These are phyloP conservation scores for Chaetomium olivaceum DNA, from an alignment of 2,329 filamentous ascomycete species.

Conservation along the genomic window DNA sequence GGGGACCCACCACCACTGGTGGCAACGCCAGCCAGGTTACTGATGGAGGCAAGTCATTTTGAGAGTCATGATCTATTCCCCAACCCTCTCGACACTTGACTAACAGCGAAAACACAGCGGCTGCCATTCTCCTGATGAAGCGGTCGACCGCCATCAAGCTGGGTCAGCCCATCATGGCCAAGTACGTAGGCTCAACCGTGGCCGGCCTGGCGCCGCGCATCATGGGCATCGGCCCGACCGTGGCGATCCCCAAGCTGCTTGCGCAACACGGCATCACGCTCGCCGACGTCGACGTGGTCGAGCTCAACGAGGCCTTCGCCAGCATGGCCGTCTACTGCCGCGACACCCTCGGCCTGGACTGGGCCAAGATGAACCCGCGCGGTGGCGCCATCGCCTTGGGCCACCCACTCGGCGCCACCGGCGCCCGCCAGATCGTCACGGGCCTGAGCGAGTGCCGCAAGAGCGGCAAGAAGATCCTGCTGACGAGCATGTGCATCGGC, in stretches of 20 bases:
- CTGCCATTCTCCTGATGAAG: slow-evolving; percentile 90
- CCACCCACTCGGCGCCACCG: slow-evolving; percentile 79
- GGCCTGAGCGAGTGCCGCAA: slow-evolving; percentile 81
- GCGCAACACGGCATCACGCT: slow-evolving; percentile 74
- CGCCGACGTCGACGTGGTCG: slow-evolving; percentile 83
- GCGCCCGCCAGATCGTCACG: slow-evolving; percentile 81
- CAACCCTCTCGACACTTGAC: not conserved
- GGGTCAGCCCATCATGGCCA: slow-evolving; percentile 87
- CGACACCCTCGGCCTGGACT: slow-evolving; percentile 68
- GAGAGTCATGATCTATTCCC: not conserved
- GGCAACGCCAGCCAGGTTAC: slow-evolving; percentile 95
- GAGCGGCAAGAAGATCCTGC: slow-evolving; percentile 83
- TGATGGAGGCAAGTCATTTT: slow-evolving; percentile 64
- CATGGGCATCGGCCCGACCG: slow-evolving; percentile 88
- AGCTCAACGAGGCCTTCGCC: slow-evolving; percentile 97
- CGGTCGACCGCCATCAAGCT: slow-evolving; percentile 84
- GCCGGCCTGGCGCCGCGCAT: slow-evolving; percentile 88
- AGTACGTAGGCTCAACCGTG: slow-evolving; percentile 89
- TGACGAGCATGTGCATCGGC: slow-evolving; percentile 88
- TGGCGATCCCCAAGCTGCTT: slow-evolving; percentile 80
- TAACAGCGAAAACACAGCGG: slow-evolving; percentile 49
- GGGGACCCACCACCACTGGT: slow-evolving; percentile 81
- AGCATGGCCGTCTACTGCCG: slow-evolving; percentile 97
- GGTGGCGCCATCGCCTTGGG: slow-evolving; percentile 83
- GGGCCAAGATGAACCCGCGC: slow-evolving; percentile 75